Percentiles rank a stretch among this genome's conserved stretches.
phyloP scores from a whole-genome alignment of 805 yeast genomes.

The Wickerhamiella occidentalis region DNA sequence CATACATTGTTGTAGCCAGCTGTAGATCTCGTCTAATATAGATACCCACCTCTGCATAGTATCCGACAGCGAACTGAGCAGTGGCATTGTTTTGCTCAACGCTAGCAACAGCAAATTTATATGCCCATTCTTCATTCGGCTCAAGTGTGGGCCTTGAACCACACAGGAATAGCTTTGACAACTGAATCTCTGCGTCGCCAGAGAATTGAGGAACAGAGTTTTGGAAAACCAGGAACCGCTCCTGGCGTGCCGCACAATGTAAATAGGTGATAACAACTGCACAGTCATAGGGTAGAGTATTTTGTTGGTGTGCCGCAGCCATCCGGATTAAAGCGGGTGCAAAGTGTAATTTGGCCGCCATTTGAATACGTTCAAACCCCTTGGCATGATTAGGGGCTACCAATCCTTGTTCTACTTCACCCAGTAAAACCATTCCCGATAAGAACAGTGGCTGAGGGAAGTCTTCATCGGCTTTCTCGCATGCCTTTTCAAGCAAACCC shows the following conservation, averaged over 20 bases:
- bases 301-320: slow-evolving; percentile 29
- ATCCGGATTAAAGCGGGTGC: slow-evolving; percentile 30
- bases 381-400: slow-evolving; percentile 6
- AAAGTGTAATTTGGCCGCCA: slow-evolving; percentile 30
- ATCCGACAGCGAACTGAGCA: slow-evolving; percentile 60
- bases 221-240: slow-evolving; percentile 21
- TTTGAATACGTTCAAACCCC: slow-evolving; percentile 26
- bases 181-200: slow-evolving; percentile 31
- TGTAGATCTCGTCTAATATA: slow-evolving; percentile 37
- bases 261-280: slow-evolving; percentile 27
- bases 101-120: slow-evolving; percentile 53
- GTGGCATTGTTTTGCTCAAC: slow-evolving; percentile 47
- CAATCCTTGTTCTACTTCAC: slow-evolving; percentile 23
- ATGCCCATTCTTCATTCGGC: slow-evolving; percentile 52
- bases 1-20: slow-evolving; percentile 40
- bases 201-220: slow-evolving; percentile 15
- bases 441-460: slow-evolving; percentile 31
- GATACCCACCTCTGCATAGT: slow-evolving; percentile 54
- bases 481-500: slow-evolving; percentile 21
- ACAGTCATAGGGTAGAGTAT: slow-evolving; percentile 26
- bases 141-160: slow-evolving; percentile 46
- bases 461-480: slow-evolving; percentile 29
- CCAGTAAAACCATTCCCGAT: slow-evolving; percentile 28
- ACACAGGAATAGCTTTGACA: slow-evolving; percentile 51
- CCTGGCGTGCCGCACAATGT: slow-evolving; percentile 28